Evolutionary conservation across 805 yeast genomes (phyloP).

Genomic region (Ogataea wickerhamii): DNA sequence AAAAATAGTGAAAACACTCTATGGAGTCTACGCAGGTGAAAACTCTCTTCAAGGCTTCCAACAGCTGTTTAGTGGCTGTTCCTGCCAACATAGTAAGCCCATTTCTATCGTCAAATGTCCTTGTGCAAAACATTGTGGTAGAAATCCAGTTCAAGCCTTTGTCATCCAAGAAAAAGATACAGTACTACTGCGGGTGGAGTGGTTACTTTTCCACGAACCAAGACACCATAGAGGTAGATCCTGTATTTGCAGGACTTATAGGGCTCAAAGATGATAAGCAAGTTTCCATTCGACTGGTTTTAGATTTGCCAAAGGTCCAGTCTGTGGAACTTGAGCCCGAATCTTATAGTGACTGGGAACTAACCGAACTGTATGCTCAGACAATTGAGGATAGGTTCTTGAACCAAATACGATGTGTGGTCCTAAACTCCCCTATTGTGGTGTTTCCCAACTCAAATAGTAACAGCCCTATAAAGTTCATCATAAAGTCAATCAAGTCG

Average conservation of each 20-base stretch:
- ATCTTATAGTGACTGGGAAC: conserved; percentile 82
- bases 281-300: conserved; percentile 43
- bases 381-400: conserved; percentile 70
- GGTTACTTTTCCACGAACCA: conserved; percentile 25
- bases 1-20: no score
- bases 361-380: conserved; percentile 77
- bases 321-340: conserved; percentile 76
- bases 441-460: conserved; percentile 69
- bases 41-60: conserved; percentile 23
- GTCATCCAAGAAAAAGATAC: conserved; percentile 11
- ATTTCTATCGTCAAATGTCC: conserved; percentile 35
- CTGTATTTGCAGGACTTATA: conserved; percentile 54
- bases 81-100: conserved; percentile 36
- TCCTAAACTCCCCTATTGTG: conserved; percentile 53
- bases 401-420: conserved; percentile 76
- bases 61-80: conserved; percentile 35
- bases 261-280: conserved; percentile 41
- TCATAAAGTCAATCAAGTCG: conserved; percentile 43
- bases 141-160: conserved; percentile 23
- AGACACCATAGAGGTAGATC: conserved; percentile 56
- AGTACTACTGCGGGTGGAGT: conserved; percentile 29
- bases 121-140: conserved; percentile 39
- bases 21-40: conserved; percentile 24
- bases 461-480: conserved; percentile 55
- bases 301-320: conserved; percentile 48